These are phyloP conservation scores for Lachnellula arida DNA, from an alignment of 2,329 filamentous ascomycete genomes.

Conservation along the genomic window DNA sequence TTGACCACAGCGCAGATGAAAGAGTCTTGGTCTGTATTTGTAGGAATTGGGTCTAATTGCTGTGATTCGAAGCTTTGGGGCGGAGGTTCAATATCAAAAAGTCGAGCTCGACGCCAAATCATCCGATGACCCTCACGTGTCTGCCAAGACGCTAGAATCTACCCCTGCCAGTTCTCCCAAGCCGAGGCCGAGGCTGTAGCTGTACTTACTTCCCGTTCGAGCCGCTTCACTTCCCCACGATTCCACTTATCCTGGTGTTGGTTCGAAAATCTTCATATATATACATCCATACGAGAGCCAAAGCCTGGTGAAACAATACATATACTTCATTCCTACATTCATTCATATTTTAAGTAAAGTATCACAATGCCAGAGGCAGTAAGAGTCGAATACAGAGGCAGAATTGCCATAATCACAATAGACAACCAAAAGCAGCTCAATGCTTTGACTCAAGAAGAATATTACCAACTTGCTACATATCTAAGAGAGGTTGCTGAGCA, in stretches of 20 bases:
- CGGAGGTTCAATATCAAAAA: background rate
- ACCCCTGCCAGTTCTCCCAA: background rate
- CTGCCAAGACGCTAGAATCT: background rate
- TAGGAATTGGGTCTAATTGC: background rate
- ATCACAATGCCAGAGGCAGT: conserved; percentile 23
- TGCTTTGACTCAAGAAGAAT: conserved; percentile 65
- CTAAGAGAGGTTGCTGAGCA: conserved; percentile 73
- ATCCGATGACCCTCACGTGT: background rate
- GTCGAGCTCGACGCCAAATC: background rate
- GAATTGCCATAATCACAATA: conserved; percentile 79
- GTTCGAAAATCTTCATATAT: background rate
- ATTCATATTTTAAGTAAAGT: background rate
- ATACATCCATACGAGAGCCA: too few species aligned
- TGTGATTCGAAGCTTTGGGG: background rate
- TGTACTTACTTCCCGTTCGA: background rate
- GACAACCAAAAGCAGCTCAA: conserved; percentile 85
- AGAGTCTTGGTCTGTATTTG: background rate
- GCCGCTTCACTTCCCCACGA: background rate
- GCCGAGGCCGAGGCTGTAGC: background rate
- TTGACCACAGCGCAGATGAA: conserved; percentile 21
- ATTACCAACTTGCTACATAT: conserved; percentile 70
- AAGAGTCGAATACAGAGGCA: conserved; percentile 57
- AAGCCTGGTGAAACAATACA: too few species aligned
- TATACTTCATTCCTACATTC: background rate
- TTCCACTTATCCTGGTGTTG: background rate